Base-by-base conservation (phyloP, 805 yeast species). In the Starmerella khaoyaiensis region DNA sequence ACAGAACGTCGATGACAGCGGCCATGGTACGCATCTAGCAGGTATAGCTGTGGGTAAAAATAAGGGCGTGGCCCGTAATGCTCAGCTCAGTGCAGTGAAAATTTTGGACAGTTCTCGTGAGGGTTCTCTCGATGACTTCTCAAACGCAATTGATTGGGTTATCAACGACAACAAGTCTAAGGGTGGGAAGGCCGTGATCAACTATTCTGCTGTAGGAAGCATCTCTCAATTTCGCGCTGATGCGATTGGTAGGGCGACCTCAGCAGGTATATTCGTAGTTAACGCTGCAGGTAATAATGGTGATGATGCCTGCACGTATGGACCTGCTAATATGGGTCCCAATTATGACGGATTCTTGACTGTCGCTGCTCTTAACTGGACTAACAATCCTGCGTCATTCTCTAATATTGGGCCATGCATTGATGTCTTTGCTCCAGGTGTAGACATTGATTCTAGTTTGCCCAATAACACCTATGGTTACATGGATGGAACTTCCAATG, bases 11-110 rank as follows among this genome's bases (percentile, higher is more conserved):
- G 94, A 86, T 57, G 90, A 83, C 36, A 79, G 81, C 52, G 96
- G 95, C 35, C 96, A 84, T 61, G 96, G 96, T 54, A 82, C 94
- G 31, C 96, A 84, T 55, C 82, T 93, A 64, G 94, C 95, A n/a
- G 96, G 94, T 61, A 83, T 93, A 24, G 81, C 86, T 52, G 94
- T 77, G 35, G 79, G 90, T 17, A 65, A 66, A 43, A 64, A 72
- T 36, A 81, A 76, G 47, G 94, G 94, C 63, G 81, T 82, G 38
- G 86, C 94, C 39, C 82, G 83, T 61, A 65, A 71, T 36, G 90
- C 86, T 8, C 66, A 74, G 16, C 59, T 82, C 38, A 83, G 79
- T 50, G 93, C 93, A 21, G 80, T 82, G 42, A 81, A 82, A 58
- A 94, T 82, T 8, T 67, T 82, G n/a, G 39, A 45, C 28, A 31